phyloP scores from a whole-genome alignment of 495 filamentous ascomycete genomes.

The Aspergillus saccharolyticus region DNA sequence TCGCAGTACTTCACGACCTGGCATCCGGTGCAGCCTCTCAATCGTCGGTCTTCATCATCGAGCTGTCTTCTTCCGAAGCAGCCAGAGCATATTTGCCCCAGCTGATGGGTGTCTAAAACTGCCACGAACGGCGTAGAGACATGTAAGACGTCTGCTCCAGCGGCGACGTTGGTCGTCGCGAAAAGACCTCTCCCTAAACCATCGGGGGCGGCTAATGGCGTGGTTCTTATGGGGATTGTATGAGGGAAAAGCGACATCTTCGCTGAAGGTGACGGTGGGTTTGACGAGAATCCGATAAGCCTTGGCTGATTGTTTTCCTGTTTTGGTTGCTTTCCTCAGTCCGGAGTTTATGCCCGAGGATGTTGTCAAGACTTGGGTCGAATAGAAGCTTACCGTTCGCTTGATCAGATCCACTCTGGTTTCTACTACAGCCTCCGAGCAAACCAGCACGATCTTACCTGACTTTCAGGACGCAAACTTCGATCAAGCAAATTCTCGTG shows the following conservation, averaged over 20 bases:
- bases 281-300: no score
- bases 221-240: constrained; percentile 21
- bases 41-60: constrained; percentile 12
- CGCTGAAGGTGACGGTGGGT: not conserved
- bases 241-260: not conserved
- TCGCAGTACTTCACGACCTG: constrained; percentile 60
- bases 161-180: constrained; percentile 29
- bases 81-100: constrained; percentile 41
- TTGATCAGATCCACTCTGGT: no score
- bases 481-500: no score
- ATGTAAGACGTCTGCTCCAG: constrained; percentile 36
- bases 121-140: constrained; percentile 38
- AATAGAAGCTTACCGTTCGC: no score
- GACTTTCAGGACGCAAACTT: no score
- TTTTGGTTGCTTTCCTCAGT: no score
- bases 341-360: no score
- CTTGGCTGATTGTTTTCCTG: no score
- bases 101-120: constrained; percentile 36
- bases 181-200: constrained; percentile 42
- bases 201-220: constrained; percentile 22
- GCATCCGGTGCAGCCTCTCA: constrained; percentile 59
- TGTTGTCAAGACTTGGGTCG: no score
- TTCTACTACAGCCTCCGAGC: no score
- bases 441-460: no score
- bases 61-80: constrained; percentile 36